These are phyloP conservation scores for Prunus armeniaca DNA, from an alignment of 306 rosid genomes.

Conservation along the genomic window DNA sequence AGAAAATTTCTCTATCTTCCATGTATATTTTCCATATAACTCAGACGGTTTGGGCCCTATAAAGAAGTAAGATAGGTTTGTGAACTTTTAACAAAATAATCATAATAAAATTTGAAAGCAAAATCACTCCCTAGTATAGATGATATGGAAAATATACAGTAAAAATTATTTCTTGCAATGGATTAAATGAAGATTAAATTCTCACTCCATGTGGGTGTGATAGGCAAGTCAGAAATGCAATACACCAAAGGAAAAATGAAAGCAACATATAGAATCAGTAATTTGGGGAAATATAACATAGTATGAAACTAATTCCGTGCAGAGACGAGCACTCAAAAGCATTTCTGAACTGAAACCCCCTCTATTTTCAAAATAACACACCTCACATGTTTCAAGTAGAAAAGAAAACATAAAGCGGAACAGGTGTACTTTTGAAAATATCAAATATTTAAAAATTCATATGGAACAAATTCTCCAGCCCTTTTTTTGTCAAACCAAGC, in stretches of 20 bases:
- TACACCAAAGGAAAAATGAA: background rate
- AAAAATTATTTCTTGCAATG: background rate
- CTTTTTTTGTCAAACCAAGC: background rate
- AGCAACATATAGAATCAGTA: background rate
- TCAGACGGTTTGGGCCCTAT: conserved; percentile 87
- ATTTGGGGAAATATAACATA: background rate
- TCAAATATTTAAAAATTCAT: background rate
- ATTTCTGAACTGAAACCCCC: background rate
- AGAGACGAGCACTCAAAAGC: background rate
- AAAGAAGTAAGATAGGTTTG: conserved; percentile 19
- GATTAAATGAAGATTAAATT: background rate
- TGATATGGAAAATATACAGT: background rate
- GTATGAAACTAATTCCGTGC: background rate
- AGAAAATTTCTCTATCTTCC: conserved; percentile 97
- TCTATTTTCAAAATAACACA: background rate
- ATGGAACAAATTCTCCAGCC: background rate
- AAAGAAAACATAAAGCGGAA: background rate
- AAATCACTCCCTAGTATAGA: background rate
- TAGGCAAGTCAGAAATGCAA: background rate
- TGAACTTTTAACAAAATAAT: conserved; percentile 18
- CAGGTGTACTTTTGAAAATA: background rate
- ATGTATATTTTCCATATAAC: conserved; percentile 83
- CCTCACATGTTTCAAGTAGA: background rate
- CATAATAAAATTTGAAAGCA: background rate
- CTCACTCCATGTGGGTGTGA: background rate